Base-by-base conservation (phyloP, 2,329 filamentous ascomycete genomes). In the Eutypa lata region DNA sequence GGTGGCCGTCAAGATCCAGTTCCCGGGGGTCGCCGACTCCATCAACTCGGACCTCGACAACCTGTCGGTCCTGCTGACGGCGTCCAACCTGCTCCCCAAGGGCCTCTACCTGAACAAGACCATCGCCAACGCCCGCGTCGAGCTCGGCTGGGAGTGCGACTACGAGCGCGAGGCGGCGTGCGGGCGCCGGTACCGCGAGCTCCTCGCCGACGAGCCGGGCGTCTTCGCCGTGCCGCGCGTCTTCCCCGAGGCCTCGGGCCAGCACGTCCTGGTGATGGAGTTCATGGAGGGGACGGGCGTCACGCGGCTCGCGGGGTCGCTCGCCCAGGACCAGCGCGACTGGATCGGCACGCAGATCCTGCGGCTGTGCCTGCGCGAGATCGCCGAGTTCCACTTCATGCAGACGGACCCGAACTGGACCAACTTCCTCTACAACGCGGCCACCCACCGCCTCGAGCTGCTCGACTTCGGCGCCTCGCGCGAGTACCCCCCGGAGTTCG, bases 361-460 rank as follows among this genome's bases (percentile, higher is more conserved):
- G 49, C 89, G 91, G 3, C 85, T 99, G 11, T 97, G 91, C 68
- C 81, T 97, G 38, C 87, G 92, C 53, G 94, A 97, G 73, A 93
- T 97, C 62, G 87, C 87, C 58, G 91, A 96, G 71, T 97, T 97
- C 82, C 86, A 81, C 55, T 97, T 96, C 76, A 99, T 99, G 94
- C 94, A 99, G 74, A 99, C 94, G 5, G 94, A 99, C 68, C 94
- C 94, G 40, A 99, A 99, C 77, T 99, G 94, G 94, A 97, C 93
- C 33, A 99, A 99, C 72, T 99, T 99, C 71, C 79, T 97, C 19
- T 99, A 91, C 78, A 94, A 97, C 63, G 76, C 84, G 1, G 63
- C 76, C 19, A 84, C 80, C 3, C 76, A 84, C 62, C 88, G 85
- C 65, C 86, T 99, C 14, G 92, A 96, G 71, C 82, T 99, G 1